These are phyloP conservation scores for Paecilomyces formosus DNA, from an alignment of 2,329 filamentous ascomycete species.

Conservation along the genomic window DNA sequence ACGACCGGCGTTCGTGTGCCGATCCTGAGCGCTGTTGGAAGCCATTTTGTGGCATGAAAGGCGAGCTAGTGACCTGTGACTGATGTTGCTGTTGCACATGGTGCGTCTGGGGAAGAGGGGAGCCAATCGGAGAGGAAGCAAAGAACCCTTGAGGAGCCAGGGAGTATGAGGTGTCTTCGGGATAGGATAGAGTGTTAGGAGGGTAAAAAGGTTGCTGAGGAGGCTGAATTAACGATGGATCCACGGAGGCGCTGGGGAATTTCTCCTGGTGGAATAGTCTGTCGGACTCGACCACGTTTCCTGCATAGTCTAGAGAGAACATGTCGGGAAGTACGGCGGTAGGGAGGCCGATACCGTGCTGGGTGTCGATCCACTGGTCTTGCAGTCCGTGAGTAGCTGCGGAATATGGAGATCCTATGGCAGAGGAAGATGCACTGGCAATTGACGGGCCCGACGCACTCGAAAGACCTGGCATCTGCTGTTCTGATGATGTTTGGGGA, in stretches of 20 bases:
- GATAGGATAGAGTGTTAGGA: conserved; percentile 24
- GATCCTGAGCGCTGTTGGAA: conserved; percentile 48
- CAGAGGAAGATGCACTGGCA: conserved; percentile 54
- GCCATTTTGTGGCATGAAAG: conserved; percentile 52
- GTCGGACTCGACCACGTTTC: conserved; percentile 37
- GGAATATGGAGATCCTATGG: conserved; percentile 60
- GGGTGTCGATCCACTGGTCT: conserved; percentile 50
- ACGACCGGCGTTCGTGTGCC: conserved; percentile 53
- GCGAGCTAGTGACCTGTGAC: conserved; percentile 44
- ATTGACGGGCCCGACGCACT: conserved; percentile 54
- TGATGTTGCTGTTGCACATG: conserved; percentile 19
- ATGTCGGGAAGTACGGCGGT: conserved; percentile 56
- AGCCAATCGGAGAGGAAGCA: conserved; percentile 28
- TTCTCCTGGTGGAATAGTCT: conserved; percentile 35
- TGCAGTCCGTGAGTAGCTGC: conserved; percentile 52
- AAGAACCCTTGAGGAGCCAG: conserved; percentile 21
- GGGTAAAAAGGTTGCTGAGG: conserved; percentile 27
- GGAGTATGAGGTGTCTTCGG: conserved; percentile 23
- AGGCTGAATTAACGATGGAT: conserved; percentile 53
- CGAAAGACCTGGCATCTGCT: conserved; percentile 52
- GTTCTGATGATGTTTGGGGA: conserved; percentile 21
- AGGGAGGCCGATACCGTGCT: conserved; percentile 53
- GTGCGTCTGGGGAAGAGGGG: conserved; percentile 23
- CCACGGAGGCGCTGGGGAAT: conserved; percentile 33
- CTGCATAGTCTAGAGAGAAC: conserved; percentile 47